Evolutionary conservation across 192 early-diverging fungal species (phyloP), one percentile per base, ranked within the genome.

Genomic region (Coemansia erecta): DNA sequence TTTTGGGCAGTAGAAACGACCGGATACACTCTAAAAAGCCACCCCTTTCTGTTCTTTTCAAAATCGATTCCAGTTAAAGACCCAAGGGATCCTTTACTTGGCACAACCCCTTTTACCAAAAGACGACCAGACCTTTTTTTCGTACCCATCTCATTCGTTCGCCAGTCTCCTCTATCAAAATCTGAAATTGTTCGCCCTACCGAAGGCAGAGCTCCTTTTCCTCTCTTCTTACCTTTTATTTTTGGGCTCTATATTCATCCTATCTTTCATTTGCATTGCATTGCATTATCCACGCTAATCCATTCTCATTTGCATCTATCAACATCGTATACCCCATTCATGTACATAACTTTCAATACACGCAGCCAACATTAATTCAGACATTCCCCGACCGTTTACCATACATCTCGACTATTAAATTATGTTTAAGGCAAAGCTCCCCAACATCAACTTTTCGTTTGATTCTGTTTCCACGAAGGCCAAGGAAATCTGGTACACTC

Each of bases 401-500:
- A 31, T 4, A 17, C 42, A 14, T 44, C 8, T 44, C 8, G 15
- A 44, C 2, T 44, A 18, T 44, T 44, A 44, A 48, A 48, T 48
- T 8, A 22, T 22, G 22, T 48, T 48, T 0, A 48, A 48, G 10
- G 0, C 13, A 48, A 48, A 22, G 19, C 21, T 48, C 21, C 8
- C 46, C 17, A 21, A 21, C 15, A 21, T 24, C 8, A 33, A 52
- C 12, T 9, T 31, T 11, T 52, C 50, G 23, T 35, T 35, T 17
- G 31, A 24, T 5, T 26, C 23, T 24, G 26, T 52, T 9, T 14
- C 24, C 12, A 23, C 22, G 14, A 52, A 31, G 13, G 15, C 8
- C 19, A 52, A 52, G 50, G 23, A 33, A 52, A 52, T 52, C 18
- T 54, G 53, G 53, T 13, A 13, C 6, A 54, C 45, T 47, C 52